A percentile compares a stretch with the other conserved stretches of the same genome.
Conservation (phyloP, 2,329 filamentous ascomycete genomes). For the Elsinoe australis region DNA sequence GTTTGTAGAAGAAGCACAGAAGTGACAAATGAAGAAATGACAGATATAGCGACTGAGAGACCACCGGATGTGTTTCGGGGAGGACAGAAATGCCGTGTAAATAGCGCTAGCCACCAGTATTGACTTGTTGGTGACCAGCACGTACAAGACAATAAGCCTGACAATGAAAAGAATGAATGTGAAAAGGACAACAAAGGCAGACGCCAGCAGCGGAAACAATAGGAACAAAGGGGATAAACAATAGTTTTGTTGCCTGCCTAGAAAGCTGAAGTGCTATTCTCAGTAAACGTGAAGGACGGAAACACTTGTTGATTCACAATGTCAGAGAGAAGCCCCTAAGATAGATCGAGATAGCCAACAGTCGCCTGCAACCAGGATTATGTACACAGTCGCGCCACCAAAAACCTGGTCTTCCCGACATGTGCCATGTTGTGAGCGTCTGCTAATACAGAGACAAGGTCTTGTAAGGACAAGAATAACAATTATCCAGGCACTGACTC, state of each 20-base stretch:
- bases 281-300: constrained; percentile 7
- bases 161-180: constrained; percentile 2
- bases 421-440: constrained; percentile 4
- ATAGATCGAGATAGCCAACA: constrained; percentile 5
- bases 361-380: neutral
- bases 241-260: constrained; percentile 10
- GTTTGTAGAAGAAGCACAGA: constrained; percentile 1
- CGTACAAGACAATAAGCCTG: constrained; percentile 5
- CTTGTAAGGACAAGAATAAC: constrained; percentile 1
- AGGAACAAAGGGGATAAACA: constrained; percentile 3
- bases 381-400: neutral
- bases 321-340: constrained; percentile 6
- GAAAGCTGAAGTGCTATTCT: neutral
- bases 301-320: neutral
- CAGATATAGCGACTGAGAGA: constrained; percentile 3
- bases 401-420: constrained; percentile 6
- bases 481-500: constrained; percentile 2
- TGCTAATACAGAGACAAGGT: constrained; percentile 5
- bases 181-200: constrained; percentile 4
- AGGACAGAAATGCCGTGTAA: neutral
- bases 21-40: constrained; percentile 5
- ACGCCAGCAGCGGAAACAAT: neutral
- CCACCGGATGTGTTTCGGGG: too few relatives aligned
- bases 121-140: constrained; percentile 11
- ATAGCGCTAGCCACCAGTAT: neutral